These are phyloP conservation scores for Hymenoscyphus fraxineus DNA, from an alignment of 2,329 filamentous ascomycete genomes.

Conservation along the genomic window DNA sequence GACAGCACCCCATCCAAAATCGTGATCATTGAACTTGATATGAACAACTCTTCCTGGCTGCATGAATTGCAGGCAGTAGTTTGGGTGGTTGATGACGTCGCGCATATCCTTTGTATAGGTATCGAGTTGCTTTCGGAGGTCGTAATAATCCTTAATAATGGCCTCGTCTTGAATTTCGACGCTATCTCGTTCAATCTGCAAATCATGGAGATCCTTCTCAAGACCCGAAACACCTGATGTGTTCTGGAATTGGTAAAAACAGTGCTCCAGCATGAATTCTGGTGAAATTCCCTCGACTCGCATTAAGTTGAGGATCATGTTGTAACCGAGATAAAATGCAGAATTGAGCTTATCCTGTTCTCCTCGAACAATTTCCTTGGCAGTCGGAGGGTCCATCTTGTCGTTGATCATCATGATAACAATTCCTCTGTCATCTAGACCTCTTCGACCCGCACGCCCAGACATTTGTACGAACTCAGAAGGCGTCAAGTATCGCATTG, in stretches of 20 bases:
- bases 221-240: constrained; percentile 78
- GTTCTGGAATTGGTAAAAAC: constrained; percentile 98
- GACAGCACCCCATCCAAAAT: constrained; percentile 94
- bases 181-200: constrained; percentile 70
- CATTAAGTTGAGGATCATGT: constrained; percentile 97
- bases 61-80: constrained; percentile 78
- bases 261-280: constrained; percentile 97
- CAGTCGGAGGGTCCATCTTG: constrained; percentile 90
- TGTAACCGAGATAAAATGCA: constrained; percentile 96
- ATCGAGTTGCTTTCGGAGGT: constrained; percentile 78
- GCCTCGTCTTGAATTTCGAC: constrained; percentile 81
- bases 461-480: constrained; percentile 99
- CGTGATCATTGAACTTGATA: constrained; percentile 72
- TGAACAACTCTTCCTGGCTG: constrained; percentile 84
- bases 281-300: constrained; percentile 99
- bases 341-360: constrained; percentile 97
- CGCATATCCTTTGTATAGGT: constrained; percentile 86
- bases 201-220: constrained; percentile 75
- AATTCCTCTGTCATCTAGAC: constrained; percentile 94
- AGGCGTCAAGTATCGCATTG: constrained; percentile 78
- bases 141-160: constrained; percentile 91
- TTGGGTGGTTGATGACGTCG: constrained; percentile 85
- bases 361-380: constrained; percentile 91
- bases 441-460: constrained; percentile 90
- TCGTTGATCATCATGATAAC: constrained; percentile 99